Conservation (phyloP, 148 eudicot species). For the Chenopodium album region DNA sequence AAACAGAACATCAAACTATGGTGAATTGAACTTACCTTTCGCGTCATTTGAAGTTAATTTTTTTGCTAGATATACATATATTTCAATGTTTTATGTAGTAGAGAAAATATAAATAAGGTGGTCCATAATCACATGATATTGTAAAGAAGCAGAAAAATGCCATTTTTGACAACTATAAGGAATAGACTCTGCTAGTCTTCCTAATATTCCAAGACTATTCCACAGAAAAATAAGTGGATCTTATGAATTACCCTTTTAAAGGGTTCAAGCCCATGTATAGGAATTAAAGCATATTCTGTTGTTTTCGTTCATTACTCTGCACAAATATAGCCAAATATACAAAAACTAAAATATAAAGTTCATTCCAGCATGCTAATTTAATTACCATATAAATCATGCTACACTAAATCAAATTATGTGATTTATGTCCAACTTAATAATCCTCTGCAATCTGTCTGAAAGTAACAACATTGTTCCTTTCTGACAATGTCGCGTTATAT, state of each 20-base stretch:
- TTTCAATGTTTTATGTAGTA: not conserved
- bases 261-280: slow-evolving; percentile 10
- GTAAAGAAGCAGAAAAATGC: slow-evolving; percentile 23
- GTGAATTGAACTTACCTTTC: too few relatives aligned
- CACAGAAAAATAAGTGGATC: slow-evolving; percentile 25
- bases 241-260: slow-evolving; percentile 24
- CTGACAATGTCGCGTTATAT: not conserved
- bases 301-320: not conserved
- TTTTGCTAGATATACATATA: too few relatives aligned
- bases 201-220: slow-evolving; percentile 8
- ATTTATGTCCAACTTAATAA: not conserved
- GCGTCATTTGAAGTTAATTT: too few relatives aligned
- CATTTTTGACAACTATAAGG: slow-evolving; percentile 19
- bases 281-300: not conserved
- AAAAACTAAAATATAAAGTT: not conserved
- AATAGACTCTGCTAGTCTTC: slow-evolving; percentile 8
- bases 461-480: not conserved
- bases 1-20: too few relatives aligned
- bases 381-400: not conserved
- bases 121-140: slow-evolving; percentile 32
- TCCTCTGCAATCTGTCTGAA: not conserved
- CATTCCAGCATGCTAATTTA: not conserved
- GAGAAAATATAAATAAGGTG: slow-evolving; percentile 17
- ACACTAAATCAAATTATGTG: not conserved
- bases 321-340: not conserved